A percentile compares a stretch with the other conserved stretches of the same genome.
Conservation (phyloP, 192 early-diverging fungal genomes). For the Coemansia sp. region DNA sequence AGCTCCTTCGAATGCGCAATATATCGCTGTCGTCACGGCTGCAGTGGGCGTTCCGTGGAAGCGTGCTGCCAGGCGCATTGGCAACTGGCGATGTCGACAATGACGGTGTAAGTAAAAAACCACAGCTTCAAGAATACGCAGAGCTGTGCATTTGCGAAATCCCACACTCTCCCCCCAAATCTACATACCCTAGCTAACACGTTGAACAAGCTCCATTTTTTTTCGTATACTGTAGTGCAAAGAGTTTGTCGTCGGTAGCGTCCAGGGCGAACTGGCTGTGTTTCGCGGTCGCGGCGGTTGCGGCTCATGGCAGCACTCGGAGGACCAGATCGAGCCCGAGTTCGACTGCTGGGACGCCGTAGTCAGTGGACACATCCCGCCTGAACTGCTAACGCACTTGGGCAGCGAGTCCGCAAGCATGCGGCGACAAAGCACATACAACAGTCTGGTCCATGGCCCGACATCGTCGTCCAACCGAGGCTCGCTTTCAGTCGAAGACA, state of each 20-base stretch:
- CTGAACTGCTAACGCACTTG: background rate
- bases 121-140: background rate
- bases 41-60: slow-evolving; percentile 54
- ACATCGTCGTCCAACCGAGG: slow-evolving; percentile 28
- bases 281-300: slow-evolving; percentile 54
- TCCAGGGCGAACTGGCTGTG: slow-evolving; percentile 53
- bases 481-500: slow-evolving; percentile 42
- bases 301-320: slow-evolving; percentile 46
- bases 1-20: slow-evolving; percentile 30
- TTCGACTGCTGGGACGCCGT: slow-evolving; percentile 56
- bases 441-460: slow-evolving; percentile 10
- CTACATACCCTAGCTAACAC: background rate
- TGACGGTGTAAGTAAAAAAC: slow-evolving; percentile 43
- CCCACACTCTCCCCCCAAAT: too few species aligned
- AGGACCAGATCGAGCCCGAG: slow-evolving; percentile 51
- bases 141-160: background rate
- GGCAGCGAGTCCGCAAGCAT: slow-evolving; percentile 2
- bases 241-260: slow-evolving; percentile 55
- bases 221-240: slow-evolving; percentile 37
- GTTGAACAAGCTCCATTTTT: background rate
- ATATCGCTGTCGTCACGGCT: slow-evolving; percentile 52
- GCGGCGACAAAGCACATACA: slow-evolving; percentile 43
- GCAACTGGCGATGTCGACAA: slow-evolving; percentile 55
- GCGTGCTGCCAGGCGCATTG: slow-evolving; percentile 48
- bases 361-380: slow-evolving; percentile 38